Evolutionary conservation across 192 early-diverging fungal species (phyloP).

Genomic region (Podila verticillata): DNA sequence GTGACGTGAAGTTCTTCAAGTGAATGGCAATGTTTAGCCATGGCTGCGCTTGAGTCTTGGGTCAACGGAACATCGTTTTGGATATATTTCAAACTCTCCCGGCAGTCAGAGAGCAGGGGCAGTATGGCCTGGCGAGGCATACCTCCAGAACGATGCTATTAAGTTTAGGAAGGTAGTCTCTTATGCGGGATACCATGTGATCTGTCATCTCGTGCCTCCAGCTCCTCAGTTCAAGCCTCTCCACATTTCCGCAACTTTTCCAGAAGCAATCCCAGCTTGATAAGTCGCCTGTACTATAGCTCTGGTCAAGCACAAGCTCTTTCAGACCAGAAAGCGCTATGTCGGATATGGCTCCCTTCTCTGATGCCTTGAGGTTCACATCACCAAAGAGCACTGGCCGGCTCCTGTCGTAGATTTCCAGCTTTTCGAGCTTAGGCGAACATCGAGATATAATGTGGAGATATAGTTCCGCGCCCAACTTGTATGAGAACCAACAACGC

Average conservation of each 20-base stretch:
- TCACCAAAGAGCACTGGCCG: neutral
- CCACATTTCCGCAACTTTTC: constrained; percentile 10
- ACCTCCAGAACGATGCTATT: constrained; percentile 8
- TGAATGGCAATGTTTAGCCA: constrained; percentile 2
- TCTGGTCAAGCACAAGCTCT: constrained; percentile 12
- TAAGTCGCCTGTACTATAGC: neutral
- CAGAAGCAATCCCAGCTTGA: constrained; percentile 3
- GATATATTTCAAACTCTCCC: constrained; percentile 2
- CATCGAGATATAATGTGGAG: constrained; percentile 10
- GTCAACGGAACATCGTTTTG: constrained; percentile 6
- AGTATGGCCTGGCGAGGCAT: constrained; percentile 2
- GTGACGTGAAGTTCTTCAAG: constrained; percentile 9
- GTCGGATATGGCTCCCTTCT: neutral
- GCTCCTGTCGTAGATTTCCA: constrained; percentile 1
- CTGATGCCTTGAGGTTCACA: neutral
- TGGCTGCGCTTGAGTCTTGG: neutral
- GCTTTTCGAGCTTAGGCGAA: constrained; percentile 8
- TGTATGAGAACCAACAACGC: neutral
- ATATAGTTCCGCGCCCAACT: neutral
- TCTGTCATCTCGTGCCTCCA: neutral
- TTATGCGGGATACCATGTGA: constrained; percentile 5
- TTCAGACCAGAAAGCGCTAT: constrained; percentile 2
- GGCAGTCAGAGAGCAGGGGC: constrained; percentile 8
- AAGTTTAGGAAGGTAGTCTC: constrained; percentile 7
- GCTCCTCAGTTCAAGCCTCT: constrained; percentile 5